Conservation (phyloP, 805 yeast genomes). For the Candida sphagnicola region DNA sequence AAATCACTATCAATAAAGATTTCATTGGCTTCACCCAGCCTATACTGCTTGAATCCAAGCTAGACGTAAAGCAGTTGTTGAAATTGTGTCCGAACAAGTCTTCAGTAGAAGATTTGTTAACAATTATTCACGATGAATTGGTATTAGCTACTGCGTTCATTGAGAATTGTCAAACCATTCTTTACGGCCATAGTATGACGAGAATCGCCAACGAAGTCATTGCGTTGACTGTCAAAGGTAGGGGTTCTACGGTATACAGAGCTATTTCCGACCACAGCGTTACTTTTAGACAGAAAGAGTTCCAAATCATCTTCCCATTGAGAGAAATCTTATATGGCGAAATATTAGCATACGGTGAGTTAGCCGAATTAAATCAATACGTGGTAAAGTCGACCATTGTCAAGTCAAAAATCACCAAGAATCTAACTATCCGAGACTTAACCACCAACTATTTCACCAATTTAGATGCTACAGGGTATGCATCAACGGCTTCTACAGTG, state of each 20-base stretch:
- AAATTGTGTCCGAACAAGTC: slow-evolving; percentile 48
- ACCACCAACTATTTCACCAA: slow-evolving; percentile 66
- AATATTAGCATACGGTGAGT: slow-evolving; percentile 48
- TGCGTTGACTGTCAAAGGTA: slow-evolving; percentile 77
- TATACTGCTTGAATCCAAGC: slow-evolving; percentile 7
- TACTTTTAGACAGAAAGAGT: slow-evolving; percentile 20
- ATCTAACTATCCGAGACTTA: slow-evolving; percentile 79
- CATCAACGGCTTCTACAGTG: slow-evolving; percentile 89
- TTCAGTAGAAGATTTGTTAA: slow-evolving; percentile 58
- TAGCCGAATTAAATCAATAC: slow-evolving; percentile 37
- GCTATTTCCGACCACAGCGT: slow-evolving; percentile 43
- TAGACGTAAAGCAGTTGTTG: slow-evolving; percentile 31
- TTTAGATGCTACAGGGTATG: slow-evolving; percentile 70
- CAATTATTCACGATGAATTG: slow-evolving; percentile 44
- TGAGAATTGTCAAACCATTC: slow-evolving; percentile 48
- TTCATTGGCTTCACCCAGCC: slow-evolving; percentile 14
- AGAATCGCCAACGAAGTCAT: slow-evolving; percentile 76
- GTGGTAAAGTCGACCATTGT: slow-evolving; percentile 16
- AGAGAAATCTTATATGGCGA: slow-evolving; percentile 74
- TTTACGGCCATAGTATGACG: slow-evolving; percentile 81
- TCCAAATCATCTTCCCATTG: slow-evolving; percentile 62
- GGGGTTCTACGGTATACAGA: slow-evolving; percentile 66
- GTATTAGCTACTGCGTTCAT: slow-evolving; percentile 44
- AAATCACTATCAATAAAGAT: slow-evolving; percentile 29
- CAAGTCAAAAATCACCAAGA: slow-evolving; percentile 49